Evolutionary conservation across 75 land plant genomes (phyloP), one percentile per base, ranked within the genome.

Genomic region (Cupressus sempervirens): DNA sequence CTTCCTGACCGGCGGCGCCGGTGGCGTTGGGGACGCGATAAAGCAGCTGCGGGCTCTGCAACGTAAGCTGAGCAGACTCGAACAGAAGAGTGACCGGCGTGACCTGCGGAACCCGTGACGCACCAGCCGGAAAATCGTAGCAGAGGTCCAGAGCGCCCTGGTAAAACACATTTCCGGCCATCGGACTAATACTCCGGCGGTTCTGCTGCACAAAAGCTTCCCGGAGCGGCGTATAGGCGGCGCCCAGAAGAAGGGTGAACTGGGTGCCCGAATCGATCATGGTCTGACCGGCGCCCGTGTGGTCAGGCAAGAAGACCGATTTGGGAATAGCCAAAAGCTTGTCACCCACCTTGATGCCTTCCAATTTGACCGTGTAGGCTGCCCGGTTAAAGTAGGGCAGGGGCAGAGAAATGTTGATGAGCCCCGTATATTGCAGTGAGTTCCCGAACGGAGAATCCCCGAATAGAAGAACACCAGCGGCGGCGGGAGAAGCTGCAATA

Each of bases 251-350:
- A 82, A 92, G 90, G 0, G 93, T 88, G 88, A 96, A 90, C 84
- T 91, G 92, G n/a, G 95, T 92, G 1, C 99, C 99, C 18, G 95
- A 94, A 85, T 97, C 99, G 32, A 97, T 86, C 93, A 97, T 97
- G 70, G 99, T 95, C 76, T 96, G 94, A 38, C 97, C 98, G 4
- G 90, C 92, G 12, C 95, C 98, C 34, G 92, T 92, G 85, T 89
- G 90, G 83, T 92, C 94, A 40, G 96, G 95, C 14, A n/a, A 82
- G 46, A 92, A 87, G 14, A 84, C 86, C 8, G 93, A 85, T 65
- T 88, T 84, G 12, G 91, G 86, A 26, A 97, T 48, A 1, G 88
- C 83, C 7, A 96, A 85, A 32, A 84, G 38, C 32, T 41, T 87
- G 30, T 70, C 30, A 26, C 85, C 90, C 7, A 97, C 96, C 30